phyloP scores from a whole-genome alignment of 1,284 basidiomycete genomes.

The Cutaneotrichosporon dermatis region DNA sequence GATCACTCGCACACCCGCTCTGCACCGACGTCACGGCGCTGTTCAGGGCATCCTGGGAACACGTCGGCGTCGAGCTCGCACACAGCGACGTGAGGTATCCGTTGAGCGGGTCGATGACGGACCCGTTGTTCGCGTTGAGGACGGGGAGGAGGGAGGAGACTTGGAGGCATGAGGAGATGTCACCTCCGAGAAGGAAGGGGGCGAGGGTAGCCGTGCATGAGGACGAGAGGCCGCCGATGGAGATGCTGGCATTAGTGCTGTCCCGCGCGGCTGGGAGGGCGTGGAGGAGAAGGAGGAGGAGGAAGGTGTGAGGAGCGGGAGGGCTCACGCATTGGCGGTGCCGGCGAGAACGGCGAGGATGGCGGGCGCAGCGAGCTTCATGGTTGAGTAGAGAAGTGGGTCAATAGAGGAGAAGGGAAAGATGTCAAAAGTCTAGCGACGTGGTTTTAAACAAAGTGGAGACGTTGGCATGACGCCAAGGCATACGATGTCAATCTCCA shows the following conservation, averaged over 20 bases:
- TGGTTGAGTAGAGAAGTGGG: not conserved
- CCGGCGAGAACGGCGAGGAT: not conserved
- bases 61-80: constrained; percentile 29
- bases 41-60: constrained; percentile 37
- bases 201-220: not conserved
- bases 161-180: constrained; percentile 29
- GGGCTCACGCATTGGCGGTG: not conserved
- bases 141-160: constrained; percentile 31
- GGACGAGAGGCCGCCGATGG: not conserved
- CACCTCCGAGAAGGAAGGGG: not conserved
- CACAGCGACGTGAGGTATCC: constrained; percentile 39
- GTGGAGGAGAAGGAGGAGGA: not conserved
- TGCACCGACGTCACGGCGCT: constrained; percentile 17
- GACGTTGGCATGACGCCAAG: no score
- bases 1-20: constrained; percentile 9
- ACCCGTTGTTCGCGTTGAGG: constrained; percentile 20
- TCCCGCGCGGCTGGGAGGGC: not conserved
- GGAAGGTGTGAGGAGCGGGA: no score
- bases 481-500: no score
- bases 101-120: constrained; percentile 32
- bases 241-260: not conserved
- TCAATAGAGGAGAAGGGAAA: no score
- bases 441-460: no score
- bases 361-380: not conserved
- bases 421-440: no score